Evolutionary conservation across 441 rosid species (phyloP).

Genomic region (Brassica hybrid): DNA sequence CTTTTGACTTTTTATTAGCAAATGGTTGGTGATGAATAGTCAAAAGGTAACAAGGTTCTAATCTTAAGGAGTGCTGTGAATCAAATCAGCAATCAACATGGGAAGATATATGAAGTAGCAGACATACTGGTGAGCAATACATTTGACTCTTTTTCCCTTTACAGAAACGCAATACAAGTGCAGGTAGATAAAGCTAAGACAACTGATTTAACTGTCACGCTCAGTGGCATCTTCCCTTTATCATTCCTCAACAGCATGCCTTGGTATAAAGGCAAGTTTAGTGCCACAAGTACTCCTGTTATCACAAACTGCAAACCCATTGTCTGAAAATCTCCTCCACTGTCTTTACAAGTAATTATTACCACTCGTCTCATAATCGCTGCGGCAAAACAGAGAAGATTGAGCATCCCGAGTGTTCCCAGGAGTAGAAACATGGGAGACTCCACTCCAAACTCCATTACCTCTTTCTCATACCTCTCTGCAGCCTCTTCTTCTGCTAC

Average conservation of each 20-base stretch:
- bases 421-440: conserved; percentile 64
- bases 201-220: conserved; percentile 46
- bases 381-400: conserved; percentile 51
- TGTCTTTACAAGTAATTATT: background rate
- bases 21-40: too few relatives aligned
- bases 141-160: background rate
- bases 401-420: conserved; percentile 60
- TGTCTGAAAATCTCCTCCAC: conserved; percentile 12
- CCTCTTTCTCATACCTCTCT: conserved; percentile 56
- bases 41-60: background rate
- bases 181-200: conserved; percentile 54
- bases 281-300: conserved; percentile 49
- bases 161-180: conserved; percentile 32
- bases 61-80: background rate
- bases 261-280: conserved; percentile 66
- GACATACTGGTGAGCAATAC: background rate
- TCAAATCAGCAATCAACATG: background rate
- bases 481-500: conserved; percentile 62
- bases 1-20: too few relatives aligned
- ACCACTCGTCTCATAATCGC: conserved; percentile 33
- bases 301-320: conserved; percentile 53
- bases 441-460: conserved; percentile 67
- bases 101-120: too few relatives aligned
- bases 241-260: conserved; percentile 63
- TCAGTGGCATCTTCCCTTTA: conserved; percentile 59